Percentiles rank a stretch among this genome's conserved stretches.
phyloP scores from a whole-genome alignment of 495 filamentous ascomycete genomes.

The Articulospora tetracladia region DNA sequence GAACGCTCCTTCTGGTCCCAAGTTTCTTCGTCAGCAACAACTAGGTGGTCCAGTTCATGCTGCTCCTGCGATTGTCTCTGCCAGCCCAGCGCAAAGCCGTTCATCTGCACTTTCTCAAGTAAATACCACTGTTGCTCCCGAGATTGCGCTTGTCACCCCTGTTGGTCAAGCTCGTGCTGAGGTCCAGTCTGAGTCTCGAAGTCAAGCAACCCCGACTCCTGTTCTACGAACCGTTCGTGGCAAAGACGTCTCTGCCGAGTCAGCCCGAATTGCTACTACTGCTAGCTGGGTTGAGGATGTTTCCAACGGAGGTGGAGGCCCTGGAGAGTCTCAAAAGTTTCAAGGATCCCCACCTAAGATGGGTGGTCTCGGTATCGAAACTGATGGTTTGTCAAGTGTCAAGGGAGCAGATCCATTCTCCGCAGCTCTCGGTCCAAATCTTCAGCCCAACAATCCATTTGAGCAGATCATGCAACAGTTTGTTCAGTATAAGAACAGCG shows the following conservation, averaged over 20 bases:
- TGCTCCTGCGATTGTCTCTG: neutral
- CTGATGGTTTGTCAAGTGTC: neutral
- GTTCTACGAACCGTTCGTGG: neutral
- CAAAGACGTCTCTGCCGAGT: neutral
- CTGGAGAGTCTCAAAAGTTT: neutral
- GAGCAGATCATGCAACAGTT: neutral
- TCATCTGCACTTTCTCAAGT: neutral
- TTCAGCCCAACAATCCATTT: neutral
- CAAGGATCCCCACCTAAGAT: slow-evolving; percentile 18
- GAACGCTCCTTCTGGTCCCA: neutral
- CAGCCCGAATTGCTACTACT: neutral
- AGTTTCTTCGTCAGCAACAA: neutral
- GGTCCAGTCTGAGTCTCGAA: neutral
- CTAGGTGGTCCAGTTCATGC: neutral
- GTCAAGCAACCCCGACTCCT: neutral
- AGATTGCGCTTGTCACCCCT: neutral
- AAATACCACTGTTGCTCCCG: neutral
- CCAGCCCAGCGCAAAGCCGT: neutral
- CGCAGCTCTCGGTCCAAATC: neutral
- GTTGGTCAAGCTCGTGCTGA: neutral
- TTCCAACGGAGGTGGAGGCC: neutral
- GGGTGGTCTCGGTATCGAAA: slow-evolving; percentile 1
- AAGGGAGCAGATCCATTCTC: slow-evolving; percentile 12
- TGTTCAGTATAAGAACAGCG: neutral
- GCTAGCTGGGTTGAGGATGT: neutral